phyloP scores from a whole-genome alignment of 192 early-diverging fungal genomes.

The Coemansia sp. region DNA sequence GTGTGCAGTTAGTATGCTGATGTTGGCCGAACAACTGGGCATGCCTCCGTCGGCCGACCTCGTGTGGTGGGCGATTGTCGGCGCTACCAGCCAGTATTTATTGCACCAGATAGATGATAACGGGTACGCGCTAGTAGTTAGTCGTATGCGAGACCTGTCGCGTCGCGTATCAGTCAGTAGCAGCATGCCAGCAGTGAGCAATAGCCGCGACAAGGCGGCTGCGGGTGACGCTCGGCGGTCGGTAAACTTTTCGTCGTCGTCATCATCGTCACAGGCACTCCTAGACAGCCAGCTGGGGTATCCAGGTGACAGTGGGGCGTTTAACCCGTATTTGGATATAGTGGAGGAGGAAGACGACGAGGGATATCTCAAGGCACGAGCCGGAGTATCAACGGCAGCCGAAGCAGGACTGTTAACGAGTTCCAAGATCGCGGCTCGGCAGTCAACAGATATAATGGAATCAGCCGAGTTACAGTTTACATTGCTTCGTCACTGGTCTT shows the following conservation, averaged over 20 bases:
- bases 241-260: background rate
- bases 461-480: slow-evolving; percentile 83
- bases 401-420: slow-evolving; percentile 40
- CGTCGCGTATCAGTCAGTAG: slow-evolving; percentile 57
- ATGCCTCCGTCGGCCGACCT: slow-evolving; percentile 66
- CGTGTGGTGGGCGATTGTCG: slow-evolving; percentile 87
- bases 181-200: background rate
- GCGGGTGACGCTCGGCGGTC: background rate
- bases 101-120: slow-evolving; percentile 70
- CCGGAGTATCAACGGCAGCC: slow-evolving; percentile 22
- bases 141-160: slow-evolving; percentile 71
- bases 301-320: slow-evolving; percentile 1
- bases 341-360: slow-evolving; percentile 42
- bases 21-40: slow-evolving; percentile 74
- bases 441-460: slow-evolving; percentile 23
- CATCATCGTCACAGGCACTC: slow-evolving; percentile 28
- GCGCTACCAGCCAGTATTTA: slow-evolving; percentile 77
- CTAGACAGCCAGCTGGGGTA: slow-evolving; percentile 35
- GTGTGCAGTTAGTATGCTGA: slow-evolving; percentile 71
- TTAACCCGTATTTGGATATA: slow-evolving; percentile 30
- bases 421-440: slow-evolving; percentile 26
- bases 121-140: slow-evolving; percentile 68
- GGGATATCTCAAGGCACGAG: slow-evolving; percentile 21
- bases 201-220: background rate
- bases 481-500: slow-evolving; percentile 91